Evolutionary conservation across 805 yeast species (phyloP).

Genomic region (Priceomyces castillae): DNA sequence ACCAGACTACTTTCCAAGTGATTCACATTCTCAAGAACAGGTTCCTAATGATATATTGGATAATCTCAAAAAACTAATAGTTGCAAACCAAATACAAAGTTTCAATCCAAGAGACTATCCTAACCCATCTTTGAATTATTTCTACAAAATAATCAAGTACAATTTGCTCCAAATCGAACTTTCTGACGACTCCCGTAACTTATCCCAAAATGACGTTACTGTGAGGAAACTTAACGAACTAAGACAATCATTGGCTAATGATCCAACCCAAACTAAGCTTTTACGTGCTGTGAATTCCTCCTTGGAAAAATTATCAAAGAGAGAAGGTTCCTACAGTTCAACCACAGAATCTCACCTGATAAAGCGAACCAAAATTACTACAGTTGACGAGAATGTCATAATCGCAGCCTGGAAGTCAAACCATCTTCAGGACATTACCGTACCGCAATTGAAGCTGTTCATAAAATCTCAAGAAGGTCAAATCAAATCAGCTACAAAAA

Average conservation of each 20-base stretch:
- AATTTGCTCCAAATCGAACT: constrained; percentile 52
- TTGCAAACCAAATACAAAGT: constrained; percentile 42
- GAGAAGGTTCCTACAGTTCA: not conserved
- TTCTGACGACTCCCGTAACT: constrained; percentile 11
- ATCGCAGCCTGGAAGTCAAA: constrained; percentile 42
- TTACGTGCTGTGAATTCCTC: not conserved
- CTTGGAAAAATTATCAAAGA: not conserved
- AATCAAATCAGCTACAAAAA: constrained; percentile 37
- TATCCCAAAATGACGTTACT: constrained; percentile 21
- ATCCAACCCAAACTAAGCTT: not conserved
- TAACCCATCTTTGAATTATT: constrained; percentile 69
- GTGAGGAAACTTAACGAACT: constrained; percentile 14
- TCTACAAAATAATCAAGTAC: constrained; percentile 61
- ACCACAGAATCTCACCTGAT: not conserved
- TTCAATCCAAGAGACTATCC: constrained; percentile 57
- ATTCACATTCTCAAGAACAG: constrained; percentile 14
- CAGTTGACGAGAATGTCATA: constrained; percentile 33
- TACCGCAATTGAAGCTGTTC: constrained; percentile 42
- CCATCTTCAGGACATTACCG: constrained; percentile 34
- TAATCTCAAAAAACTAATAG: constrained; percentile 24
- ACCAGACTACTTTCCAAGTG: constrained; percentile 42
- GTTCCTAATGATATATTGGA: constrained; percentile 12
- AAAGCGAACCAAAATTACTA: not conserved
- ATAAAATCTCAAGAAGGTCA: constrained; percentile 30
- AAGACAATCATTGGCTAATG: not conserved